phyloP scores from a whole-genome alignment of 2,329 filamentous ascomycete species.

The Paecilomyces dactylethromorphus region DNA sequence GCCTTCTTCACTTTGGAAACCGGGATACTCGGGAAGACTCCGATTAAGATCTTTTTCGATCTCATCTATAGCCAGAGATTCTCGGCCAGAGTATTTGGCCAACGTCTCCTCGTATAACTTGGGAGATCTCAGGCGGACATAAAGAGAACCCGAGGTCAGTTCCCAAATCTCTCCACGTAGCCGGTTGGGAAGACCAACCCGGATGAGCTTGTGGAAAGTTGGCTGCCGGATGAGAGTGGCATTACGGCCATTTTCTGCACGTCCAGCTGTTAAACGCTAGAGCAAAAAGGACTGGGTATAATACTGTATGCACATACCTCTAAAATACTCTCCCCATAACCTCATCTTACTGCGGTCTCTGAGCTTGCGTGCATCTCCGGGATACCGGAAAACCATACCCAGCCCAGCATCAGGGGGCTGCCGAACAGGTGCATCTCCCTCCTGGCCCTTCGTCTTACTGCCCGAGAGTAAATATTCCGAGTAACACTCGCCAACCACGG shows the following conservation, averaged over 20 bases:
- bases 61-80: constrained; percentile 94
- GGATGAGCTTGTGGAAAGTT: constrained; percentile 94
- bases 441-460: constrained; percentile 39
- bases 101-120: constrained; percentile 79
- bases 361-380: constrained; percentile 88
- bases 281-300: not conserved
- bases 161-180: constrained; percentile 95
- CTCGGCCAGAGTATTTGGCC: constrained; percentile 71
- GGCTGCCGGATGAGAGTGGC: constrained; percentile 87
- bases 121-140: constrained; percentile 78
- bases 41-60: constrained; percentile 98
- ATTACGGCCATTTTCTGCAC: constrained; percentile 80
- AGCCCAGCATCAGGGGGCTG: constrained; percentile 84
- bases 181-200: constrained; percentile 89
- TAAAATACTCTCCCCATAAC: constrained; percentile 91
- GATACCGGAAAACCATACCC: constrained; percentile 88
- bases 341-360: constrained; percentile 96
- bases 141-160: constrained; percentile 83
- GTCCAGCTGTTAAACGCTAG: constrained; percentile 8
- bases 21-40: constrained; percentile 92
- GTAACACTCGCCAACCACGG: constrained; percentile 78
- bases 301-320: constrained; percentile 34
- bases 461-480: constrained; percentile 69
- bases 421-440: constrained; percentile 34
- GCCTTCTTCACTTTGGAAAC: constrained; percentile 92